A percentile compares a stretch with the other conserved stretches of the same genome.
Conservation (phyloP, 352 stramenopile genomes). For the Globisporangium abappressorium region DNA sequence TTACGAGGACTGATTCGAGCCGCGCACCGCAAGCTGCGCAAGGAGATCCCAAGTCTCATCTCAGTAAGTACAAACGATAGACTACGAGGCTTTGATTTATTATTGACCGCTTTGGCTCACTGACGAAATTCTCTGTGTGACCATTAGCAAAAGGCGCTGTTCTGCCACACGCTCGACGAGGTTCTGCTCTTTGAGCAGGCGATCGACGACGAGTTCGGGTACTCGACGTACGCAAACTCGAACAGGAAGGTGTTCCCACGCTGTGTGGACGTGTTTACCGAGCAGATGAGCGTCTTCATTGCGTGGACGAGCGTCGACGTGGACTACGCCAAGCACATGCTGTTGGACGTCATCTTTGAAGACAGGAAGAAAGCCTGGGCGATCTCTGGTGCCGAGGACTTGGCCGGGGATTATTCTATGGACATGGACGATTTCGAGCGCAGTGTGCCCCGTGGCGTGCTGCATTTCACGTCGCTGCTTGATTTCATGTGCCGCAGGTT, state of each 20-base stretch:
- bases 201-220: conserved; percentile 62
- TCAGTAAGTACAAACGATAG: conserved; percentile 22
- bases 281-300: conserved; percentile 46
- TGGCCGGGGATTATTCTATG: background rate
- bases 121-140: background rate
- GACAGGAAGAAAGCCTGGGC: conserved; percentile 12
- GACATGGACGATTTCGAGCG: conserved; percentile 12
- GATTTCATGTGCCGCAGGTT: conserved; percentile 73
- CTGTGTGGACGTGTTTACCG: conserved; percentile 62
- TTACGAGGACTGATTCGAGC: conserved; percentile 43
- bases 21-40: conserved; percentile 44
- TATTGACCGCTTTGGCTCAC: conserved; percentile 15
- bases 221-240: conserved; percentile 43
- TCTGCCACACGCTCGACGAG: conserved; percentile 78
- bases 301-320: conserved; percentile 63
- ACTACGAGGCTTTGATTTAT: background rate
- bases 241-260: conserved; percentile 46
- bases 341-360: conserved; percentile 20
- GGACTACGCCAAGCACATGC: conserved; percentile 43
- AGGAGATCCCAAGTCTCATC: conserved; percentile 43
- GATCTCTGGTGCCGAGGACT: background rate
- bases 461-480: conserved; percentile 46
- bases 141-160: conserved; percentile 32
- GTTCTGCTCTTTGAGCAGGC: conserved; percentile 67
- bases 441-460: conserved; percentile 20